Evolutionary conservation across 139 green algal species (phyloP).

Genomic region (Picochlorum sp.): DNA sequence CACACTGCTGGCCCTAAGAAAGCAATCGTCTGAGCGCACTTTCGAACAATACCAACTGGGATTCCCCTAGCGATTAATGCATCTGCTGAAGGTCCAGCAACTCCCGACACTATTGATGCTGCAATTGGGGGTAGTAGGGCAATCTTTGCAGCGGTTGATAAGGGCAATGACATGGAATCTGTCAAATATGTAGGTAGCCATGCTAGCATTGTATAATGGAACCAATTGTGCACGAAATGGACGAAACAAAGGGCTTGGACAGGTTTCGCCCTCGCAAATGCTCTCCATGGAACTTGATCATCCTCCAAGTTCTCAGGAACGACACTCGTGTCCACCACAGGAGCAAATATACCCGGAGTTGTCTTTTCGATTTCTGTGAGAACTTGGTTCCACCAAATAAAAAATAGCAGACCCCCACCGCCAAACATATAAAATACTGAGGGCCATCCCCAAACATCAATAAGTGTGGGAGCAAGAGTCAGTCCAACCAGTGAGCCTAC

Average conservation of each 20-base stretch:
- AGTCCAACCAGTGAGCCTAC: constrained; percentile 80
- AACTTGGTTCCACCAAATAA: constrained; percentile 63
- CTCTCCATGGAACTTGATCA: constrained; percentile 68
- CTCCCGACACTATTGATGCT: constrained; percentile 39
- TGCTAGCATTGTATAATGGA: constrained; percentile 90
- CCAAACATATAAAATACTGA: constrained; percentile 84
- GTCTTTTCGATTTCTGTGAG: constrained; percentile 22
- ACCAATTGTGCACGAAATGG: constrained; percentile 98
- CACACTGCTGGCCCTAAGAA: constrained; percentile 81
- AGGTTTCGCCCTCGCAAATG: constrained; percentile 61
- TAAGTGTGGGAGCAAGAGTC: constrained; percentile 60
- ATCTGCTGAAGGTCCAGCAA: constrained; percentile 65
- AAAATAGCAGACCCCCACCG: constrained; percentile 69
- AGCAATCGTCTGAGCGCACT: constrained; percentile 69
- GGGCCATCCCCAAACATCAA: constrained; percentile 72
- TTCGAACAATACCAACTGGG: constrained; percentile 62
- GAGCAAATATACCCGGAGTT: constrained; percentile 37
- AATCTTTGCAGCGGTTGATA: constrained; percentile 59
- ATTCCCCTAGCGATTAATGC: constrained; percentile 57
- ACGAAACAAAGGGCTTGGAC: constrained; percentile 78
- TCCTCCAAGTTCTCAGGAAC: not conserved
- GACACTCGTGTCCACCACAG: not conserved
- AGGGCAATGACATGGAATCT: constrained; percentile 65
- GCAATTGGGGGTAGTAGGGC: constrained; percentile 78
- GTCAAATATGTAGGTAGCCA: constrained; percentile 97